Evolutionary conservation across 192 early-diverging fungal genomes (phyloP).

Genomic region (Mortierella alpina): DNA sequence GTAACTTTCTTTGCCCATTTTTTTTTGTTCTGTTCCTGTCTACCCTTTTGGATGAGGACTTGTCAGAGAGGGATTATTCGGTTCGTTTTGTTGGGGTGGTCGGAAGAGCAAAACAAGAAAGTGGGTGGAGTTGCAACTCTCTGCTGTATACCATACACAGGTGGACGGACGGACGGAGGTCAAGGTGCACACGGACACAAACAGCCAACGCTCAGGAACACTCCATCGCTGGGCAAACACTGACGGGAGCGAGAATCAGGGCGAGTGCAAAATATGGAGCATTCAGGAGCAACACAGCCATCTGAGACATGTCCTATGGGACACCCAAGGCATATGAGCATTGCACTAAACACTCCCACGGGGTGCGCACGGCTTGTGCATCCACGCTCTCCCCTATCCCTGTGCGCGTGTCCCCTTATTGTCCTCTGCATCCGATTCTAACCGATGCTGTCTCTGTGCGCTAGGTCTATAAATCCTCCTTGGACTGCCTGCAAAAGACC

Average conservation of each 20-base stretch:
- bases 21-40: not conserved
- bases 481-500: conserved; percentile 77
- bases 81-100: conserved; percentile 34
- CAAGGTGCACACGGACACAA: conserved; percentile 6
- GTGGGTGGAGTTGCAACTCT: conserved; percentile 20
- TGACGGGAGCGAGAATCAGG: not conserved
- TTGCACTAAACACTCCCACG: no score
- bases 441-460: not conserved
- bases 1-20: not conserved
- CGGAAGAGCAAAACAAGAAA: conserved; percentile 18
- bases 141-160: not conserved
- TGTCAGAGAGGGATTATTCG: not conserved
- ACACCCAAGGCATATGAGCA: no score
- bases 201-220: not conserved
- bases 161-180: not conserved
- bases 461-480: conserved; percentile 71
- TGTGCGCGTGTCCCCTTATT: not conserved
- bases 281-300: no score
- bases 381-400: no score
- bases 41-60: not conserved
- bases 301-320: no score
- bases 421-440: not conserved
- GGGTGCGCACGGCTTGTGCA: no score
- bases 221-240: not conserved
- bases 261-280: no score